Evolutionary conservation across 2,329 filamentous ascomycete genomes (phyloP), one percentile per base, ranked within the genome.

Genomic region (Elsinoe necatrix): DNA sequence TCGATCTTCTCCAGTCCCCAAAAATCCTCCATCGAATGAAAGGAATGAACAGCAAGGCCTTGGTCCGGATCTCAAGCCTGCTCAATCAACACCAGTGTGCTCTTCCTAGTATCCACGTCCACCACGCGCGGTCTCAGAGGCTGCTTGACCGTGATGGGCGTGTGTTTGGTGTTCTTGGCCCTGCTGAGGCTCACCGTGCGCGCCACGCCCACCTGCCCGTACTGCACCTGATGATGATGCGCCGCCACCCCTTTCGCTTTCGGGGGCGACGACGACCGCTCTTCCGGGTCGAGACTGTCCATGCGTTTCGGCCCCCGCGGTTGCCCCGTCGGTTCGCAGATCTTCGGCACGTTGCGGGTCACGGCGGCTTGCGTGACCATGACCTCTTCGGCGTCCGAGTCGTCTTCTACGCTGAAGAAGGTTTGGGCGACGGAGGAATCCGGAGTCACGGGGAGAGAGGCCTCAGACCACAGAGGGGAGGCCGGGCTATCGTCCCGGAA

Each of bases 31-130:
- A n/a, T n/a, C n/a, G n/a, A n/a, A n/a, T n/a, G n/a, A n/a, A n/a
- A n/a, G n/a, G n/a, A n/a, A n/a, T n/a, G 12, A 12, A 37, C 16
- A 43, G 3, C 11, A 14, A n/a, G n/a, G n/a, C n/a, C n/a, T n/a
- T n/a, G n/a, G 9, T 20, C 41, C 3, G 25, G n/a, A n/a, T 31
- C 16, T 57, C 57, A 58, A 25, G 59, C 59, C 37, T 57, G 57
- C 42, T 66, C 66, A 51, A 66, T 61, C 45, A 67, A 56, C 2
- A 65, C 66, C 23, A 65, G 59, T 27, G 64, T 65, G 54, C 66
- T 68, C 62, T 67, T 68, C 37, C 67, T 59, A 42, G 65, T 64
- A 57, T 61, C 58, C 58, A 70, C 50, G 41, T 69, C 64, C 45
- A 70, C 67, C 2, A 70, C 63, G 27, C 63, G 57, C 18, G 68